A percentile compares a stretch with the other conserved stretches of the same genome.
Conservation (phyloP, 495 filamentous ascomycete genomes). For the Penicillium lagena region DNA sequence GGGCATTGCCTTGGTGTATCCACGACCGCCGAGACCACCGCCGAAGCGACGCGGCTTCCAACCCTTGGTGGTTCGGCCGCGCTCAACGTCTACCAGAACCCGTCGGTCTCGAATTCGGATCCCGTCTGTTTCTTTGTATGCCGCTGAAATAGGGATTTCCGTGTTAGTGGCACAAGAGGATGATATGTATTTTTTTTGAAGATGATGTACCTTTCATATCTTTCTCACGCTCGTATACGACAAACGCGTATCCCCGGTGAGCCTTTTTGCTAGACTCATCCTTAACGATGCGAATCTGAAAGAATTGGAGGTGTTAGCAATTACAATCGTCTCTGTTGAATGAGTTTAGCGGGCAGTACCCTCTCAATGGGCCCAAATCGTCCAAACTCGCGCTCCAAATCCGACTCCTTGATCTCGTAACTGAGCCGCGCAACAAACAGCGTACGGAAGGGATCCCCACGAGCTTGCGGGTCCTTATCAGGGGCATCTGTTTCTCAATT, state of each 20-base stretch:
- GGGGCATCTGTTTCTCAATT: conserved; percentile 54
- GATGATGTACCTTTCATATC: conserved; percentile 93
- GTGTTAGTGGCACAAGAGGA: conserved; percentile 23
- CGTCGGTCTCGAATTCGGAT: conserved; percentile 87
- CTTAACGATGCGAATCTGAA: conserved; percentile 79
- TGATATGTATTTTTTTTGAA: not conserved
- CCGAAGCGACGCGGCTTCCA: conserved; percentile 93
- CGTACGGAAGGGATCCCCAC: conserved; percentile 92
- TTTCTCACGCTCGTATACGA: conserved; percentile 94
- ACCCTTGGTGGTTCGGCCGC: conserved; percentile 87
- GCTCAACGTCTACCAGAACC: conserved; percentile 92
- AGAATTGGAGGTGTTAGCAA: conserved; percentile 6
- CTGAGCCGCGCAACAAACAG: conserved; percentile 86
- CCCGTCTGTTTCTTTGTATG: conserved; percentile 84
- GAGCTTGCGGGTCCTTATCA: conserved; percentile 65
- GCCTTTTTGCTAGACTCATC: conserved; percentile 74
- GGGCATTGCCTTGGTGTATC: conserved; percentile 80
- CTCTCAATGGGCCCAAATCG: conserved; percentile 93
- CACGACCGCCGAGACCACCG: conserved; percentile 85
- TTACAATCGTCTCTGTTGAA: not conserved
- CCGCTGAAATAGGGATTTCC: conserved; percentile 42
- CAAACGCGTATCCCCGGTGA: conserved; percentile 89
- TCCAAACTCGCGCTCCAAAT: conserved; percentile 90
- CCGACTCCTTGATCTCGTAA: conserved; percentile 81
- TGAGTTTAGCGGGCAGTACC: conserved; percentile 34